These are phyloP conservation scores for Ustilago xerochloae DNA, from an alignment of 1,284 basidiomycete species.

Conservation along the genomic window DNA sequence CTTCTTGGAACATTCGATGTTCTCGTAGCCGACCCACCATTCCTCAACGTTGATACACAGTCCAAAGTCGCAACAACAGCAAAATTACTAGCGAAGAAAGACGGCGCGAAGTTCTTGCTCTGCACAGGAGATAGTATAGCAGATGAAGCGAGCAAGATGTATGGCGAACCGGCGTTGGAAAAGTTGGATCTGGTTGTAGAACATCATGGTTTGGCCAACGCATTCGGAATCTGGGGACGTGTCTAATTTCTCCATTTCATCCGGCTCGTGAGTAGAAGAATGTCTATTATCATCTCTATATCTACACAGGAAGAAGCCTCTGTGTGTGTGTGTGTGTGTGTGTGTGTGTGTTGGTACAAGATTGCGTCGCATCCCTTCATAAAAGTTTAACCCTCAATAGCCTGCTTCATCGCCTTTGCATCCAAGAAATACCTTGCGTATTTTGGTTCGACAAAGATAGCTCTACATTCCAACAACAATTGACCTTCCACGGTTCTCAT, in stretches of 20 bases:
- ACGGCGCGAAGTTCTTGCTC: constrained; percentile 20
- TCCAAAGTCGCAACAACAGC: constrained; percentile 33
- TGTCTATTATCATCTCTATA: constrained; percentile 1
- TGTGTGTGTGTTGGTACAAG: constrained; percentile 3
- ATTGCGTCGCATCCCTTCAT: too few relatives aligned
- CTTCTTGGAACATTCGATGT: constrained; percentile 60
- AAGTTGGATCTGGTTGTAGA: constrained; percentile 33
- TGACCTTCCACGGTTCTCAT: constrained; percentile 83
- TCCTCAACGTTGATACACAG: constrained; percentile 54
- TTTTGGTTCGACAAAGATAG: constrained; percentile 83
- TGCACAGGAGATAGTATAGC: constrained; percentile 47
- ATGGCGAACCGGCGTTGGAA: constrained; percentile 27
- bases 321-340: background rate
- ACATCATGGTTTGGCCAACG: constrained; percentile 46
- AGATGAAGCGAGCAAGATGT: constrained; percentile 37
- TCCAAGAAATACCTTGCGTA: constrained; percentile 79
- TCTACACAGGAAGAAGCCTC: background rate
- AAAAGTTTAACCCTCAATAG: constrained; percentile 67
- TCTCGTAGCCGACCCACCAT: constrained; percentile 65
- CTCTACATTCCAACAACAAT: constrained; percentile 82
- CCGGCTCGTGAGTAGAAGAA: background rate
- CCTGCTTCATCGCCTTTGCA: constrained; percentile 73
- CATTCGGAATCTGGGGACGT: constrained; percentile 45
- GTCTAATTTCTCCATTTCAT: background rate
- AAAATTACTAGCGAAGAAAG: constrained; percentile 10